These are phyloP conservation scores for Prosopis cineraria DNA, from an alignment of 306 rosid species.

Conservation along the genomic window DNA sequence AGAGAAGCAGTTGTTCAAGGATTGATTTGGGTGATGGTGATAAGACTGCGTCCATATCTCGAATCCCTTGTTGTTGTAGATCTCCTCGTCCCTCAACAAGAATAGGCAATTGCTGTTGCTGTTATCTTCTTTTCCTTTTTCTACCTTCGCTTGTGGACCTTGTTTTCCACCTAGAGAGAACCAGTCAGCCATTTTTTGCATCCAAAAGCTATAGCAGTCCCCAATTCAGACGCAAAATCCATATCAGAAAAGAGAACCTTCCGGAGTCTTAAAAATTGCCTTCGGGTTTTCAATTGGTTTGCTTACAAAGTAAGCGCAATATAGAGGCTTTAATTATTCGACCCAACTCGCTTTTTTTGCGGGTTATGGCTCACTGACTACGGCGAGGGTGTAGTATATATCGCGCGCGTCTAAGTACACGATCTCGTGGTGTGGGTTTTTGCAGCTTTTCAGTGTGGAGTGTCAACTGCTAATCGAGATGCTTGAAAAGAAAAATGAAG, in stretches of 20 bases:
- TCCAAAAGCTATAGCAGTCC: constrained; percentile 47
- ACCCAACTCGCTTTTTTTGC: constrained; percentile 35
- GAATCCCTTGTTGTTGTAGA: constrained; percentile 67
- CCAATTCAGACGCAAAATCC: constrained; percentile 68
- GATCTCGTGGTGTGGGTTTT: constrained; percentile 38
- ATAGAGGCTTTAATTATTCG: constrained; percentile 6
- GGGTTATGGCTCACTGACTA: constrained; percentile 7
- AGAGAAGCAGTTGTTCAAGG: constrained; percentile 56
- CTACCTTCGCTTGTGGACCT: constrained; percentile 36
- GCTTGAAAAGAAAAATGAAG: neutral
- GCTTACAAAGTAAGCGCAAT: neutral
- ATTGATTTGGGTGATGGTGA: constrained; percentile 42
- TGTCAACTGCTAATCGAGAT: neutral
- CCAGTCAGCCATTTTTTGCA: constrained; percentile 84
- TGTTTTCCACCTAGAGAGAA: constrained; percentile 83
- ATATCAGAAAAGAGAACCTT: constrained; percentile 58
- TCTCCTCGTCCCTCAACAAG: constrained; percentile 69
- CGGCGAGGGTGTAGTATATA: too few relatives aligned
- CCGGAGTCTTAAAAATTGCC: constrained; percentile 34
- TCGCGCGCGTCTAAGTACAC: constrained; percentile 29
- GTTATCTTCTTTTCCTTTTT: constrained; percentile 30
- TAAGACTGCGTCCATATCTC: constrained; percentile 86
- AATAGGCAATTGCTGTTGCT: constrained; percentile 35
- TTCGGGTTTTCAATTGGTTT: constrained; percentile 27
- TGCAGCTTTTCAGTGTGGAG: constrained; percentile 59